phyloP scores from a whole-genome alignment of 2,329 filamentous ascomycete species.

The Tolypocladium inflatum region DNA sequence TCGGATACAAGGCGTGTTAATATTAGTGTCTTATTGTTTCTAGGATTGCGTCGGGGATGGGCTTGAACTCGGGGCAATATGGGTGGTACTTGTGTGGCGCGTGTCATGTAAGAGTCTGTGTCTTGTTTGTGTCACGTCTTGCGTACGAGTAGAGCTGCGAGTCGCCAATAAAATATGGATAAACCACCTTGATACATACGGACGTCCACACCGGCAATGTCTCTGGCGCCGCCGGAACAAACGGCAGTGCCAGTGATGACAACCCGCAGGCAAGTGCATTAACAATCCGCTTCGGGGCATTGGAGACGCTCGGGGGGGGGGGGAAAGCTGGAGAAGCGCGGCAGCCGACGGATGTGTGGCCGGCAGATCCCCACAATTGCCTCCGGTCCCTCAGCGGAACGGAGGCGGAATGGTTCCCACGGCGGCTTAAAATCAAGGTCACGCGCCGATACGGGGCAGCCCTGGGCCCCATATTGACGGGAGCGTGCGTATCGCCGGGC shows the following conservation, averaged over 20 bases:
- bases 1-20: too few species aligned
- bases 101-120: background rate
- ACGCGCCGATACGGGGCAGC: background rate
- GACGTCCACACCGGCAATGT: background rate
- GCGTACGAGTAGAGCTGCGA: background rate
- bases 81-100: background rate
- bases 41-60: background rate
- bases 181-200: too few species aligned
- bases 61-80: background rate
- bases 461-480: background rate
- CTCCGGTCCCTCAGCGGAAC: constrained; percentile 3
- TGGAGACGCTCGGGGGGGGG: background rate
- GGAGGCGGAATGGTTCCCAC: constrained; percentile 6
- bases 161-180: too few species aligned
- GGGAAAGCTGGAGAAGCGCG: background rate
- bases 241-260: background rate
- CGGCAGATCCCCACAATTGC: constrained; percentile 2
- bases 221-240: background rate
- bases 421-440: background rate
- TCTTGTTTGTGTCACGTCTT: background rate
- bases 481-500: background rate
- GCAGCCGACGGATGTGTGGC: constrained; percentile 4
- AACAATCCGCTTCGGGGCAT: background rate
- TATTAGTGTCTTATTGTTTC: background rate
- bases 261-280: background rate